Evolutionary conservation across 345 rosid genomes (phyloP).

Genomic region (Rhodamnia rubescens): DNA sequence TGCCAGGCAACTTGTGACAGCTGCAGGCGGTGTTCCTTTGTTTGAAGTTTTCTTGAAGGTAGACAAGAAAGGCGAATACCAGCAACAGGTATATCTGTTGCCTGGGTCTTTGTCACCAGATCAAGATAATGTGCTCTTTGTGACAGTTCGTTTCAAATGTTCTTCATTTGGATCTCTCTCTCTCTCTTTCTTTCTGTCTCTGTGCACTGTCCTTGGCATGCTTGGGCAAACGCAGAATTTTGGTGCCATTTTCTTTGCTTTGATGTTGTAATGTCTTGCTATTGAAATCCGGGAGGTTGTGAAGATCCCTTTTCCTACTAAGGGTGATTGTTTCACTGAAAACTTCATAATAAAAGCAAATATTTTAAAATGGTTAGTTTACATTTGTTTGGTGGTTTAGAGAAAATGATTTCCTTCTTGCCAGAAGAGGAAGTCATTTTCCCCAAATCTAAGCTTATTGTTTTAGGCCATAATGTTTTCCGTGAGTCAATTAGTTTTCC

Average conservation of each 20-base stretch:
- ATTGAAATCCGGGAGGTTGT: not conserved
- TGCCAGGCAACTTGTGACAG: slow-evolving; percentile 74
- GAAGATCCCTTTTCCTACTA: not conserved
- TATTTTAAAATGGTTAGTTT: not conserved
- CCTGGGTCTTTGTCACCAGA: not conserved
- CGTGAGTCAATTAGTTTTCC: not conserved
- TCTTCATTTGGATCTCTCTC: not conserved
- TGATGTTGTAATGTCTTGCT: not conserved
- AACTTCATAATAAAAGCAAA: not conserved
- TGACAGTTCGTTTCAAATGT: not conserved
- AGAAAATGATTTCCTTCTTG: not conserved
- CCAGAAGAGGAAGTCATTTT: not conserved
- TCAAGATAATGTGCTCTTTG: not conserved
- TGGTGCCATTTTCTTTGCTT: not conserved
- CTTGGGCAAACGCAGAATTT: not conserved
- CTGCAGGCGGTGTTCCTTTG: slow-evolving; percentile 60
- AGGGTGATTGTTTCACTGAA: not conserved
- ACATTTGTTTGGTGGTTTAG: not conserved
- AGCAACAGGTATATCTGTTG: slow-evolving; percentile 50
- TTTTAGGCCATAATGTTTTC: not conserved
- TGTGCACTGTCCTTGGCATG: not conserved
- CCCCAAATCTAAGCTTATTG: not conserved
- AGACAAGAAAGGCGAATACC: slow-evolving; percentile 64
- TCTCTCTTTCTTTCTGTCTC: not conserved
- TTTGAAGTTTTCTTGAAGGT: slow-evolving; percentile 75